Evolutionary conservation across 2,329 filamentous ascomycete species (phyloP).

Genomic region (Claviceps quebecensis): DNA sequence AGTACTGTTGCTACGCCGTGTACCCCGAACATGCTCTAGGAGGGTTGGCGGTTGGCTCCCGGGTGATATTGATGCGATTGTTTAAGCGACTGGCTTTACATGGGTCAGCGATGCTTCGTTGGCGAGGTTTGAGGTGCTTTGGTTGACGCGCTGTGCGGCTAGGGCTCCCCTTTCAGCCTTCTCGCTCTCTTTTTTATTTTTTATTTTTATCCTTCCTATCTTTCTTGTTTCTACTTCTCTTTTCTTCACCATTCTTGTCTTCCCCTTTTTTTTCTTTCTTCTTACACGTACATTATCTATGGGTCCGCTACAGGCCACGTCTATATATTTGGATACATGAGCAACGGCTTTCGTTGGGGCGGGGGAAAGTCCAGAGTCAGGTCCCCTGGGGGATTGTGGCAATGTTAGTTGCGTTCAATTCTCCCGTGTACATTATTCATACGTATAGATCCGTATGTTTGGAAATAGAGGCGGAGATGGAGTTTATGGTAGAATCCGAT

Average conservation of each 20-base stretch:
- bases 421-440: too few species aligned
- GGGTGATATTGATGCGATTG: background rate
- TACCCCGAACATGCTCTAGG: constrained; percentile 21
- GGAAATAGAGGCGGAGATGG: too few species aligned
- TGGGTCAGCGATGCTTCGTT: background rate
- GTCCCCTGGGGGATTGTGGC: too few species aligned
- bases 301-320: too few species aligned
- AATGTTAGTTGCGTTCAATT: too few species aligned
- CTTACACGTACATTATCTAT: too few species aligned
- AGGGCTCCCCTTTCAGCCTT: too few species aligned
- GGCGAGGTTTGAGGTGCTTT: background rate
- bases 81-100: background rate
- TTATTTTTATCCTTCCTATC: background rate
- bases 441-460: too few species aligned
- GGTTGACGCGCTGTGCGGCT: background rate
- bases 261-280: background rate
- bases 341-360: too few species aligned
- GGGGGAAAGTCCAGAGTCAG: too few species aligned
- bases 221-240: background rate
- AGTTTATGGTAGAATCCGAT: too few species aligned
- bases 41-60: background rate
- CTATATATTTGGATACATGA: too few species aligned
- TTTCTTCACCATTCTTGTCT: background rate
- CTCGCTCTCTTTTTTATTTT: background rate
- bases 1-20: constrained; percentile 15